Conservation (phyloP, 2,329 filamentous ascomycete genomes). For the Arthrobotrys pseudoclavata region DNA sequence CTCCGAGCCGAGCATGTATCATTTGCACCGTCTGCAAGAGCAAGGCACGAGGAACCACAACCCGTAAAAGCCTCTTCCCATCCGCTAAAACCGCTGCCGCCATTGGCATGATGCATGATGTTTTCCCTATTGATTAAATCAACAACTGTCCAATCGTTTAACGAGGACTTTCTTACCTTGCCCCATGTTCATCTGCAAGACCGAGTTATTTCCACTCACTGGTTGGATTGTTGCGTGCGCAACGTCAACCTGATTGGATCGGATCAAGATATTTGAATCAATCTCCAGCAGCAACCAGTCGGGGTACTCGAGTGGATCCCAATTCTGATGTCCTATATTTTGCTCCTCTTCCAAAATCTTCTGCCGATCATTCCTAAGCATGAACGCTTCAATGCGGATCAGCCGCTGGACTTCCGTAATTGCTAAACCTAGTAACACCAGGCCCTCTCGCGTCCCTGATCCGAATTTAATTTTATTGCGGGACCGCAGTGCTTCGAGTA, state of each 20-base stretch:
- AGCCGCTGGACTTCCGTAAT: neutral
- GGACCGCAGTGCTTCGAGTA: neutral
- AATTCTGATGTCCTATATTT: conserved; percentile 24
- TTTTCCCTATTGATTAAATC: conserved; percentile 62
- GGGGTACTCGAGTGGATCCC: conserved; percentile 65
- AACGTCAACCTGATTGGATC: conserved; percentile 73
- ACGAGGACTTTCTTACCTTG: conserved; percentile 71
- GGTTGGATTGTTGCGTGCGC: conserved; percentile 72
- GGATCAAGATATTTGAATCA: conserved; percentile 75
- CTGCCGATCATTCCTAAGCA: neutral
- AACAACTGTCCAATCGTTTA: neutral
- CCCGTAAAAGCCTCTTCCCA: conserved; percentile 67
- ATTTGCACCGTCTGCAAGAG: conserved; percentile 73
- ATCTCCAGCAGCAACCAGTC: conserved; percentile 79
- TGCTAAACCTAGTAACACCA: neutral
- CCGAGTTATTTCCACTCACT: conserved; percentile 67
- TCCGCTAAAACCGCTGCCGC: conserved; percentile 73
- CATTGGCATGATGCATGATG: conserved; percentile 62
- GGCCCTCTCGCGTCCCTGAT: neutral
- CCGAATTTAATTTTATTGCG: neutral
- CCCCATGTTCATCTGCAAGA: conserved; percentile 79
- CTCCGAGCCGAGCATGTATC: conserved; percentile 71
- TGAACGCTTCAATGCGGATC: neutral
- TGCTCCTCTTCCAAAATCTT: neutral
- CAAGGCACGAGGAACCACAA: conserved; percentile 73